Evolutionary conservation across 768 basidiomycete species (phyloP).

Genomic region (Holtermannia corniformis): DNA sequence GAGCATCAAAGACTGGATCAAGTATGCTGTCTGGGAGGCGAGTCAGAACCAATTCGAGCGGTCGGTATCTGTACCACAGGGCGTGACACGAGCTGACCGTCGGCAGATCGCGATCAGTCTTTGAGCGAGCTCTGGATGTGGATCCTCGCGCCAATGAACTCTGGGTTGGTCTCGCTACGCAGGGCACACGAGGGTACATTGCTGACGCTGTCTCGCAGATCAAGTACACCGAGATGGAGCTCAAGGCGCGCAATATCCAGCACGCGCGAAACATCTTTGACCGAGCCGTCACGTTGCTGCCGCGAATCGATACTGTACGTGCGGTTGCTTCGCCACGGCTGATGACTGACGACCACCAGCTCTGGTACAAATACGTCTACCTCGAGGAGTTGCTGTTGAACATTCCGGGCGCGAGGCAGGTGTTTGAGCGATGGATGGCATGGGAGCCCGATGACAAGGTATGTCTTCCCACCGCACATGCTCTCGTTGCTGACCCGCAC

Average conservation of each 20-base stretch:
- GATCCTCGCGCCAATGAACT: slow-evolving; percentile 80
- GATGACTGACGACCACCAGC: slow-evolving; percentile 45
- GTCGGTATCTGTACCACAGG: slow-evolving; percentile 8
- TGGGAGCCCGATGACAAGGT: slow-evolving; percentile 98
- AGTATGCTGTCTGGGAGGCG: slow-evolving; percentile 60
- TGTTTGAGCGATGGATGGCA: slow-evolving; percentile 98
- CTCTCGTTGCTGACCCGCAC: background rate
- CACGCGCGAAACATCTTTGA: slow-evolving; percentile 96
- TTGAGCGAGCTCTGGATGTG: slow-evolving; percentile 92
- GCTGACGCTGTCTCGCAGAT: slow-evolving; percentile 8
- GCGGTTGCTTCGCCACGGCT: background rate
- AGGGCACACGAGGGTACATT: background rate
- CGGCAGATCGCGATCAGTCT: slow-evolving; percentile 71
- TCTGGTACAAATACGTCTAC: slow-evolving; percentile 99
- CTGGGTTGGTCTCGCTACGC: slow-evolving; percentile 61
- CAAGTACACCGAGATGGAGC: slow-evolving; percentile 86
- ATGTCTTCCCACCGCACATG: background rate
- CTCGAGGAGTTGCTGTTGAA: slow-evolving; percentile 95
- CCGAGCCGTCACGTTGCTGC: slow-evolving; percentile 89
- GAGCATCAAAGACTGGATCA: slow-evolving; percentile 44
- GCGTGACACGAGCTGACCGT: background rate
- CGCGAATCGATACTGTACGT: slow-evolving; percentile 61
- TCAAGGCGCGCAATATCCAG: slow-evolving; percentile 94
- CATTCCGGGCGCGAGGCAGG: slow-evolving; percentile 88
- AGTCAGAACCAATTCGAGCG: slow-evolving; percentile 94